phyloP scores from a whole-genome alignment of 108 stramenopile species.

The Cyclostephanos tholiformis region DNA sequence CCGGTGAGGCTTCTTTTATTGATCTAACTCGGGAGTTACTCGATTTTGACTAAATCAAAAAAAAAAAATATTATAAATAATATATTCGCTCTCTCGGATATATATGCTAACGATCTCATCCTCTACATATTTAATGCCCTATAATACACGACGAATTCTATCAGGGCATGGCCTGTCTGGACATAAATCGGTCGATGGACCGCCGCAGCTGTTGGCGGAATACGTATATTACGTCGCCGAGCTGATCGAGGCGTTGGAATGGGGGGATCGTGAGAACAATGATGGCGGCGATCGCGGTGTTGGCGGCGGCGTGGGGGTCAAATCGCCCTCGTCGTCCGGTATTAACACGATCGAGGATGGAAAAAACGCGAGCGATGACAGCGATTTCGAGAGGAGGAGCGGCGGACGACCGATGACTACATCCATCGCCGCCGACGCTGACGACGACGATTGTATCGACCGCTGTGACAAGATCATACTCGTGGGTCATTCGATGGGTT shows the following conservation, averaged over 20 bases:
- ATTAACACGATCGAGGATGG: constrained; percentile 6
- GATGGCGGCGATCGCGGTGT: neutral
- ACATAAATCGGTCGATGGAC: constrained; percentile 56
- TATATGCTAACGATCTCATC: too few species aligned
- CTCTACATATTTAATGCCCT: too few species aligned
- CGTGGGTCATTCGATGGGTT: constrained; percentile 79
- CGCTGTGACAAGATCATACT: constrained; percentile 42
- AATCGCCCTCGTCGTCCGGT: neutral
- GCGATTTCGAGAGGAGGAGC: constrained; percentile 2
- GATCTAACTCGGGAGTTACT: too few species aligned
- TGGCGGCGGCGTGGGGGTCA: neutral
- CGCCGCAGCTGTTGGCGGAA: constrained; percentile 60
- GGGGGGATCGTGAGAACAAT: constrained; percentile 22
- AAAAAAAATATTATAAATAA: too few species aligned
- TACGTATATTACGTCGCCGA: constrained; percentile 63
- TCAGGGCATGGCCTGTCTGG: constrained; percentile 53
- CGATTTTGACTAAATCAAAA: too few species aligned
- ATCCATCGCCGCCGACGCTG: neutral
- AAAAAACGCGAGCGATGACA: neutral
- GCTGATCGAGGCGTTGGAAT: constrained; percentile 44
- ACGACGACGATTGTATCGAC: constrained; percentile 2
- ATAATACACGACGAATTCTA: too few species aligned
- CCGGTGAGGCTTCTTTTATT: constrained; percentile 35
- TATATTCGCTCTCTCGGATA: too few species aligned
- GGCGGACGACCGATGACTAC: neutral